Conservation (phyloP, 176 grass and related monocot species). For the Oropetium thomaeum region DNA sequence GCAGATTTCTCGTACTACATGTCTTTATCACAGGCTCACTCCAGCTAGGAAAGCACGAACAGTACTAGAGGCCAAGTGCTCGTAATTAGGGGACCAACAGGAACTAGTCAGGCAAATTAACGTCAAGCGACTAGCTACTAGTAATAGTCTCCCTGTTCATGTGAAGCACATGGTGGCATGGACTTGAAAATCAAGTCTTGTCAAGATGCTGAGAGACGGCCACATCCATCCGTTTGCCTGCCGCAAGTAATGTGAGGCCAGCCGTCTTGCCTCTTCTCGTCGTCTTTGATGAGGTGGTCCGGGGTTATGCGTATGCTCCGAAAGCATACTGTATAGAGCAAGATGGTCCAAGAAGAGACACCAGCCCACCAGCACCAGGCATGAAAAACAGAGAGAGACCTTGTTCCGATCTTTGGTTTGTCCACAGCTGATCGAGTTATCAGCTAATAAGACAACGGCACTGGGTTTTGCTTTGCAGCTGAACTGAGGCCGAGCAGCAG, state of each 20-base stretch:
- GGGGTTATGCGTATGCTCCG: too few species aligned
- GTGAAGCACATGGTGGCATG: background rate
- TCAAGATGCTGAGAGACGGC: background rate
- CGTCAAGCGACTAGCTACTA: too few species aligned
- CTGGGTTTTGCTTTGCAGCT: background rate
- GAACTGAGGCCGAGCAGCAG: background rate
- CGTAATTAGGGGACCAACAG: conserved; percentile 9
- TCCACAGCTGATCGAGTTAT: background rate
- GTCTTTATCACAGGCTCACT: conserved; percentile 14
- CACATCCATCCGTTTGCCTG: background rate
- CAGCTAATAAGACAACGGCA: background rate
- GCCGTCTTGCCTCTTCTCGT: background rate
- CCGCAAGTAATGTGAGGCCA: background rate
- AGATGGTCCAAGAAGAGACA: background rate
- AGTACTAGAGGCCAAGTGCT: conserved; percentile 11
- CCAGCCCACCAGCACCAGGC: background rate
- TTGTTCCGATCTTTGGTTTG: background rate
- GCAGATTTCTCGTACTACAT: background rate
- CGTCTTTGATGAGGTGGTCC: too few species aligned
- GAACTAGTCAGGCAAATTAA: conserved; percentile 2
- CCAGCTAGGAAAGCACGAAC: conserved; percentile 5
- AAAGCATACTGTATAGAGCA: background rate
- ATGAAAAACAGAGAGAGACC: background rate
- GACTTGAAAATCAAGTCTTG: background rate
- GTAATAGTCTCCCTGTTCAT: background rate